Base-by-base conservation (phyloP, 2,329 filamentous ascomycete species). In the Ambrosiella xylebori region DNA sequence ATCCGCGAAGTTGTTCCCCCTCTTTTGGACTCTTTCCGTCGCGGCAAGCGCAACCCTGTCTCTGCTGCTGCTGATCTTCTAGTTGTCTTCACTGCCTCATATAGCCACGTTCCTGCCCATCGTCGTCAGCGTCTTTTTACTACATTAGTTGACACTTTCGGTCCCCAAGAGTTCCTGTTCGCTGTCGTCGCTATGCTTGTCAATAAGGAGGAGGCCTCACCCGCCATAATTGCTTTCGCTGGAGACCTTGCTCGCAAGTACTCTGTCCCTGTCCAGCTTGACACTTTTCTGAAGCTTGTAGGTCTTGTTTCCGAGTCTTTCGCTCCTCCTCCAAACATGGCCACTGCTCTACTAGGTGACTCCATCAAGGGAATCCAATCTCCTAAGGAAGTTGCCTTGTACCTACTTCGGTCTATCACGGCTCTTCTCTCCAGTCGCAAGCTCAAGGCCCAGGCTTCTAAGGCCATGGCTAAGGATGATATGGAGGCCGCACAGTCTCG, bases 31-130 rank as follows among this genome's bases (percentile, higher is more conserved):
- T 95, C 89, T 0, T 77, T 98, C 61, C 82, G 86, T 57, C 85
- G 86, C 66, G 86, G 88, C 64, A 84, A 87, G 64, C 84, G 88
- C 64, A 81, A 81, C 63, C 76, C 88, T 40, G 80, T 95, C 19
- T 84, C 83, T 39, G 88, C 89, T 50, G 88, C 89, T 7, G 86
- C 89, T 0, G 89, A 95, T 65, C 79, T 98, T 53, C 76, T 98
- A n/a, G 77, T 94, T 47, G 97, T 90, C 72, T 98, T 98, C 67
- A 91, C 89, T 15, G 89, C 90, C 7, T 93, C 94, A 0, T 98
- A 94, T 68, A 90, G 96, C 68, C 93, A 98, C 67, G 90, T 98
- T 62, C 93, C 93, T 4, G 79, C 84, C 7, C 90, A 96, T 68
- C 80, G 93, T 59, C 82, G 89, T 63, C 80, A 87, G 37, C 82